phyloP scores from a whole-genome alignment of 345 rosid genomes.

The Psidium guajava region DNA sequence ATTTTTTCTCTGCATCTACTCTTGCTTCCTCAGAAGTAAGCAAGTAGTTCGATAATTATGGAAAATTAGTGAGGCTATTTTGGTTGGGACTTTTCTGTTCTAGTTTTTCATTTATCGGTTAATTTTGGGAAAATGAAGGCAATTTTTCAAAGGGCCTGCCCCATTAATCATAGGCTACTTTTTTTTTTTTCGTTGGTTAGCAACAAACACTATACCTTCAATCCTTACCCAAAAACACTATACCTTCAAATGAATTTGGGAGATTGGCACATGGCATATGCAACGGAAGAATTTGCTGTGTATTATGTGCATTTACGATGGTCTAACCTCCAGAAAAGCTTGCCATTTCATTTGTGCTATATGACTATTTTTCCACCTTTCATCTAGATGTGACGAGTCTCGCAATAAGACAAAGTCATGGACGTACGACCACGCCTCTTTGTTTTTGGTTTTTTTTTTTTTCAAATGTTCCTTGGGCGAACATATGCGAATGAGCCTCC shows the following conservation, averaged over 20 bases:
- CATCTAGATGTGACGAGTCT: neutral
- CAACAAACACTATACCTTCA: neutral
- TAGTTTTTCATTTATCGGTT: neutral
- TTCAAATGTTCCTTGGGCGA: neutral
- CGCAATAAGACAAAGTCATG: neutral
- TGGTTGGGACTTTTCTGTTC: neutral
- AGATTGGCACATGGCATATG: neutral
- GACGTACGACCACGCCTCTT: neutral
- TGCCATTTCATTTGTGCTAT: neutral
- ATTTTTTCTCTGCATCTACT: constrained; percentile 90
- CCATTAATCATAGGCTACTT: neutral
- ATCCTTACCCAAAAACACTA: too few relatives aligned
- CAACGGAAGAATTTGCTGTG: neutral
- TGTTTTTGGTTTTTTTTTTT: neutral
- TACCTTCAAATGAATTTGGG: neutral
- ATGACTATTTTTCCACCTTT: neutral
- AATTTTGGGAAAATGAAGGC: neutral
- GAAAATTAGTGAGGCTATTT: neutral
- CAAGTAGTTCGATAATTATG: neutral
- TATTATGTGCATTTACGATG: neutral
- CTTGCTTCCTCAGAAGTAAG: constrained; percentile 83
- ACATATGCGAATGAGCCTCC: neutral
- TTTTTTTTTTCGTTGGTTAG: neutral
- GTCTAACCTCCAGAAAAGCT: neutral
- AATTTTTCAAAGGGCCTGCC: neutral